A percentile compares a stretch with the other conserved stretches of the same genome.
phyloP scores from a whole-genome alignment of 192 early-diverging fungal species.

The Jimgerdemannia flammicorona region DNA sequence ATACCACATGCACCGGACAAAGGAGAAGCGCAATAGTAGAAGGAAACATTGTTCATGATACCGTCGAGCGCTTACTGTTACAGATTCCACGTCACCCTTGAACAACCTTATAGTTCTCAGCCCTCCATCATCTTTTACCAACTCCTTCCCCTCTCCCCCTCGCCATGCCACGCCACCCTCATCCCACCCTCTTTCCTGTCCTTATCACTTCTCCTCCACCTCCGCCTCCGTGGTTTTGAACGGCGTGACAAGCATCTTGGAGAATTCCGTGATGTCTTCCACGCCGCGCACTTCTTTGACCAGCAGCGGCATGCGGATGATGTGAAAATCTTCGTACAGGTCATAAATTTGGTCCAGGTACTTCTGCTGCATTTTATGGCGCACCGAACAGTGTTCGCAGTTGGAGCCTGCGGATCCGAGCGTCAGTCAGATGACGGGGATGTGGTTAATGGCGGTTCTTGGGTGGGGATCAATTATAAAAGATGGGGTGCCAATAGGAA shows the following conservation, averaged over 20 bases:
- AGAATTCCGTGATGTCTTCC: constrained; percentile 89
- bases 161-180: not conserved
- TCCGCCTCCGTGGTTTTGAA: constrained; percentile 4
- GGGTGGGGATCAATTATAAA: no score
- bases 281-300: constrained; percentile 96
- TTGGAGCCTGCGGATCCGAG: constrained; percentile 84
- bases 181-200: not conserved
- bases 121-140: no score
- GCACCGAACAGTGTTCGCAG: constrained; percentile 87
- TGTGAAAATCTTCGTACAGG: constrained; percentile 99
- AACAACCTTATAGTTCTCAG: no score
- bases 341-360: constrained; percentile 99
- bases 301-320: constrained; percentile 90
- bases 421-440: constrained; percentile 96
- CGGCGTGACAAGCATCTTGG: constrained; percentile 86
- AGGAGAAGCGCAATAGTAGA: no score
- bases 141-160: not conserved
- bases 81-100: no score
- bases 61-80: no score
- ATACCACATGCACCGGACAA: no score
- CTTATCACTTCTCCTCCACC: not conserved
- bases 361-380: constrained; percentile 98
- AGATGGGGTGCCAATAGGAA: constrained; percentile 1
- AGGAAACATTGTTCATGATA: no score
- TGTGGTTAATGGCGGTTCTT: constrained; percentile 95